phyloP scores from a whole-genome alignment of 2,329 filamentous ascomycete species.

The Aspergillus spinulosporus region DNA sequence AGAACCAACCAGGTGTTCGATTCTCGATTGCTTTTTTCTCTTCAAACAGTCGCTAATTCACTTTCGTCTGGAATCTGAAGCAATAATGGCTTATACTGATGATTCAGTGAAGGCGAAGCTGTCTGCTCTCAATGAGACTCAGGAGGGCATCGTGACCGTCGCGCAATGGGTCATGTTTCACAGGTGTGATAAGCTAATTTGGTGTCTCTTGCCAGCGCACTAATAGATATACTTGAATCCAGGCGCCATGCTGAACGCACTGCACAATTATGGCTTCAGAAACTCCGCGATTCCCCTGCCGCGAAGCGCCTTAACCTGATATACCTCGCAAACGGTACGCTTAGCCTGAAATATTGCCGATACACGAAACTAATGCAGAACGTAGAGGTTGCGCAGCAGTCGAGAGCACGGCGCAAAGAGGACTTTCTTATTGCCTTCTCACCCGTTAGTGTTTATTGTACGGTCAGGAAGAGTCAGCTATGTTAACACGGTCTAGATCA shows the following conservation, averaged over 20 bases:
- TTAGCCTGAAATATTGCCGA: neutral
- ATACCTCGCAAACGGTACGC: constrained; percentile 88
- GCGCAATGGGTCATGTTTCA: constrained; percentile 99
- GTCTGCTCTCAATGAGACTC: constrained; percentile 91
- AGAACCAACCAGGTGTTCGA: neutral
- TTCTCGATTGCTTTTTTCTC: neutral
- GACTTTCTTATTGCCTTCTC: constrained; percentile 93
- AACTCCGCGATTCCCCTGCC: constrained; percentile 81
- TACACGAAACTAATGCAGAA: constrained; percentile 24
- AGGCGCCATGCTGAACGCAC: constrained; percentile 92
- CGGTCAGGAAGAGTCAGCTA: neutral
- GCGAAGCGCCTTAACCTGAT: constrained; percentile 86
- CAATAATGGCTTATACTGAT: constrained; percentile 85
- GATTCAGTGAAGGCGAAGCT: constrained; percentile 94
- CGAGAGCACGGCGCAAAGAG: constrained; percentile 85
- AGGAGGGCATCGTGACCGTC: constrained; percentile 93
- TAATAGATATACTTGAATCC: constrained; percentile 20
- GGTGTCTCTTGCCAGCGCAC: constrained; percentile 1
- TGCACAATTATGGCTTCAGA: constrained; percentile 86
- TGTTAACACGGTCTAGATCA: constrained; percentile 54
- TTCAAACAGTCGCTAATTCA: neutral
- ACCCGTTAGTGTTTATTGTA: constrained; percentile 53
- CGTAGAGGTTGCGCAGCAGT: constrained; percentile 91
- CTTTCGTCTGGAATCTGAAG: neutral
- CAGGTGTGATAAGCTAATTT: constrained; percentile 56